Conservation (phyloP, 1,284 basidiomycete species). For the Apiotrichum brassicae region DNA sequence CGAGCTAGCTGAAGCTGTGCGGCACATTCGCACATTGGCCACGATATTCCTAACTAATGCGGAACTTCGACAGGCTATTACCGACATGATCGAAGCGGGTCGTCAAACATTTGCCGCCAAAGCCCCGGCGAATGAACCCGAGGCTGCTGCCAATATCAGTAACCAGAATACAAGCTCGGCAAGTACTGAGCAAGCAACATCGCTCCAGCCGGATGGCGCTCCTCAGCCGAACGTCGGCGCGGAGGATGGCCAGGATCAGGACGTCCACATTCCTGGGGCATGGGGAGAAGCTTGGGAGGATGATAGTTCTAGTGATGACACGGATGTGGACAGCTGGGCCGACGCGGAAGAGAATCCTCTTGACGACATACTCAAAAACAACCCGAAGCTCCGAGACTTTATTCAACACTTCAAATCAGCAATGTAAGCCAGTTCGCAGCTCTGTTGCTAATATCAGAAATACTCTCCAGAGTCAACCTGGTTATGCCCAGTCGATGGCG, state of each 20-base stretch:
- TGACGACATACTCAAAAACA: background rate
- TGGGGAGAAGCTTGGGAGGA: background rate
- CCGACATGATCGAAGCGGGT: background rate
- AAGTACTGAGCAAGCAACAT: background rate
- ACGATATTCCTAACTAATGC: conserved; percentile 10
- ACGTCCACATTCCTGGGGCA: background rate
- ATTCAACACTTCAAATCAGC: conserved; percentile 3
- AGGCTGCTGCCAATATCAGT: too few relatives aligned
- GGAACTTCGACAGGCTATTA: conserved; percentile 4
- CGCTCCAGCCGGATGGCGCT: too few relatives aligned
- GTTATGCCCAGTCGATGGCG: conserved; percentile 9
- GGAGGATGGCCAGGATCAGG: background rate
- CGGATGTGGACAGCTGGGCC: background rate
- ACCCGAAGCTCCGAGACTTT: background rate
- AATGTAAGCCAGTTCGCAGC: background rate
- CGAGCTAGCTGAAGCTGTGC: conserved; percentile 3
- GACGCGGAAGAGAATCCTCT: background rate
- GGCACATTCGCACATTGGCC: conserved; percentile 2
- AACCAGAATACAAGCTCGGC: too few relatives aligned
- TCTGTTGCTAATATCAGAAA: background rate
- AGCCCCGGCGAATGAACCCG: too few relatives aligned
- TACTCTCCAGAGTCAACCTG: conserved; percentile 4
- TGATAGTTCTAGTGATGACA: background rate
- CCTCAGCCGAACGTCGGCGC: background rate
- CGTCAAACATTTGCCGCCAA: background rate